Evolutionary conservation across 768 basidiomycete species (phyloP), one percentile per base, ranked within the genome.

Genomic region (Lactifluus rugatus): DNA sequence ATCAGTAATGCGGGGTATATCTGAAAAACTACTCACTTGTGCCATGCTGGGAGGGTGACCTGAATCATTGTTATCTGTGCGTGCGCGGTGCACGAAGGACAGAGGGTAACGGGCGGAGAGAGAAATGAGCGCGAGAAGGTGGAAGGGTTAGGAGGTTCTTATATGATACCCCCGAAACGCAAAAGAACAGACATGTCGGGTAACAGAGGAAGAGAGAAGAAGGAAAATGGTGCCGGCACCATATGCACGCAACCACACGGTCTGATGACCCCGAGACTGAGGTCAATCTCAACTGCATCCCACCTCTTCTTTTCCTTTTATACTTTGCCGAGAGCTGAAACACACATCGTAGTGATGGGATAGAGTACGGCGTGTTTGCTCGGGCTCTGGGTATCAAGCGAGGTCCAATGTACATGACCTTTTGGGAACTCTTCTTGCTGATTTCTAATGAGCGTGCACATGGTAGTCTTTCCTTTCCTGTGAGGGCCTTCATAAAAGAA

Each of bases 41-140:
- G 57, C 62, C 62, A 63, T 41, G 55, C 23, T 21, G 60, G 62
- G 34, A 63, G 36, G n/a, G 41, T 17, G 39, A 56, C 13, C 21
- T 21, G n/a, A 31, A n/a, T n/a, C n/a, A 61, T 56, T 41, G 52
- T 28, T 16, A 9, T 6, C 28, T 37, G 13, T 13, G 19, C 5
- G 32, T 8, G 17, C 44, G 16, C 21, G 48, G 9, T 11, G 52
- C 14, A 16, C 4, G 34, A 36, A 26, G 1, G 16, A 28, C 21
- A 8, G 7, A 45, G 45, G n/a, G n/a, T n/a, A n/a, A 23, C 17
- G 16, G 6, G 1, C 7, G 34, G 14, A 28, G 52, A 2, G 10
- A 3, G 4, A 16, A 17, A 13, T 17, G n/a, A n/a, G n/a, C n/a
- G n/a, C n/a, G n/a, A n/a, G n/a, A n/a, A n/a, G n/a, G n/a, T n/a